Evolutionary conservation across 2,329 filamentous ascomycete genomes (phyloP).

Genomic region (Colletotrichum sublineola): DNA sequence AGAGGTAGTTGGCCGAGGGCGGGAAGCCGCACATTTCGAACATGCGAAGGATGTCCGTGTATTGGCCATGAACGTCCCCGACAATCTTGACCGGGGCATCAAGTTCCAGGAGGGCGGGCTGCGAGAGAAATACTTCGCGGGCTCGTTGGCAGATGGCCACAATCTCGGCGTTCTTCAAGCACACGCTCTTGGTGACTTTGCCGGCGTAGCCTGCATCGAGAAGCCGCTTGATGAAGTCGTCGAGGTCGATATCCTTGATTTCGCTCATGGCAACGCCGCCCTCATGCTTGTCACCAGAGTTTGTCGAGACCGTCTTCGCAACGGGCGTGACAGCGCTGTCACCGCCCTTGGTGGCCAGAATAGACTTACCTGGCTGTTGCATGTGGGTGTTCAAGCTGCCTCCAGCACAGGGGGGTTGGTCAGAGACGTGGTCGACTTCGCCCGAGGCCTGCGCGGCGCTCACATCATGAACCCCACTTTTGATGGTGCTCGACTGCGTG

Average conservation of each 20-base stretch:
- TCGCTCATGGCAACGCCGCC: conserved; percentile 84
- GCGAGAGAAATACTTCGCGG: conserved; percentile 89
- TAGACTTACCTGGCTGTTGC: conserved; percentile 86
- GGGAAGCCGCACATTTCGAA: conserved; percentile 99
- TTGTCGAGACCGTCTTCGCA: conserved; percentile 50
- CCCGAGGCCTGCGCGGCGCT: conserved; percentile 85
- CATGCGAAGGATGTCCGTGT: conserved; percentile 94
- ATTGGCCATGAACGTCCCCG: conserved; percentile 96
- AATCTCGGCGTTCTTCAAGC: conserved; percentile 97
- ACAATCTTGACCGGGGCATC: conserved; percentile 98
- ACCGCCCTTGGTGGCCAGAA: conserved; percentile 78
- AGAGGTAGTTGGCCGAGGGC: conserved; percentile 90
- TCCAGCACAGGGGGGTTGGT: conserved; percentile 81
- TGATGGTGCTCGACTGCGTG: conserved; percentile 81
- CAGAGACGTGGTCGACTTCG: conserved; percentile 95
- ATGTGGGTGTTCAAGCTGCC: conserved; percentile 69
- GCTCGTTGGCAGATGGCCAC: conserved; percentile 91
- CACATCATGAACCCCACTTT: conserved; percentile 77
- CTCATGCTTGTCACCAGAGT: conserved; percentile 58
- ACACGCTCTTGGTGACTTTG: conserved; percentile 98
- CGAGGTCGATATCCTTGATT: conserved; percentile 91
- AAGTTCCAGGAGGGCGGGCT: conserved; percentile 92
- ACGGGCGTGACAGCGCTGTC: conserved; percentile 79
- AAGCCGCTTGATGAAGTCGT: conserved; percentile 96
- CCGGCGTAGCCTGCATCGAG: conserved; percentile 95